Evolutionary conservation across 164 flowering plant species (phyloP).

Genomic region (Stephania japonica): DNA sequence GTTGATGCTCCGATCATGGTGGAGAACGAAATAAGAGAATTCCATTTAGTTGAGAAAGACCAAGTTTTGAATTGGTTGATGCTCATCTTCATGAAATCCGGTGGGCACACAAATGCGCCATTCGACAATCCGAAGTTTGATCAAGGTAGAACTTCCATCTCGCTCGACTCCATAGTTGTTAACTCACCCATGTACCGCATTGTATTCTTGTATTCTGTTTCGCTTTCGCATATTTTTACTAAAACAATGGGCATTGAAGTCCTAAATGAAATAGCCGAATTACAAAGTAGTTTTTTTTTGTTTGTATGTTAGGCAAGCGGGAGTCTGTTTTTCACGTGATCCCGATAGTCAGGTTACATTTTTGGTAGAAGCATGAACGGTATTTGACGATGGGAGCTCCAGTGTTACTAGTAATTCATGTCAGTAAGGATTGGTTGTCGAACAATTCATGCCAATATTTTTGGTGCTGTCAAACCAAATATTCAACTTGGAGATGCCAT

Average conservation of each 20-base stretch:
- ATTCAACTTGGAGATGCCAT: too few species aligned
- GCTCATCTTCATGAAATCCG: too few species aligned
- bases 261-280: too few species aligned
- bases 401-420: too few species aligned
- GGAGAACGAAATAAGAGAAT: constrained; percentile 17
- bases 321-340: background rate
- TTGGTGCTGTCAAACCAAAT: too few species aligned
- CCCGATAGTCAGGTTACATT: too few species aligned
- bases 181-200: background rate
- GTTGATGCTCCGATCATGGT: constrained; percentile 65
- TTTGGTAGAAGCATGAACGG: too few species aligned
- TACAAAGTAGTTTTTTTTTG: background rate
- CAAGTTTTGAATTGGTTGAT: background rate
- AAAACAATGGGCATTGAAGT: too few species aligned
- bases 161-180: background rate
- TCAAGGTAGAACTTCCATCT: background rate
- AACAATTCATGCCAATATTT: too few species aligned
- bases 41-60: background rate
- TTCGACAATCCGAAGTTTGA: background rate
- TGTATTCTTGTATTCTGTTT: background rate
- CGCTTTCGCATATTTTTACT: background rate
- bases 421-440: too few species aligned
- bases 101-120: background rate
- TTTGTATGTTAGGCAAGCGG: background rate
- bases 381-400: too few species aligned